These are phyloP conservation scores for Pelargonium exstipulatum DNA, from an alignment of 441 rosid species.

Conservation along the genomic window DNA sequence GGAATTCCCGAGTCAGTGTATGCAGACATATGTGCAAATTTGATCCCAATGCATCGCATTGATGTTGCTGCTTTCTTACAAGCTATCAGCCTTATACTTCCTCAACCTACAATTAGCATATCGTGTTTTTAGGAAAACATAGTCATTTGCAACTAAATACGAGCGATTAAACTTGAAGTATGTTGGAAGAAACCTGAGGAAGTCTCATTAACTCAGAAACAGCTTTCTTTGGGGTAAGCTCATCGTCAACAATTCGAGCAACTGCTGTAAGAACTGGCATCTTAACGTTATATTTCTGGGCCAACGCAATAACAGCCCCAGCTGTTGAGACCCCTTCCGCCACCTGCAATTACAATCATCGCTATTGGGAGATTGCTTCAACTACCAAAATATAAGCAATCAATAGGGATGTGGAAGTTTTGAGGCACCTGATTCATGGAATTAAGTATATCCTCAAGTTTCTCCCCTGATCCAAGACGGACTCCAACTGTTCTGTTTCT, in stretches of 20 bases:
- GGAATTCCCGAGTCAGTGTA: background rate
- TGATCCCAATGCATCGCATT: background rate
- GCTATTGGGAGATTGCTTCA: background rate
- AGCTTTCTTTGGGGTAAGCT: slow-evolving; percentile 73
- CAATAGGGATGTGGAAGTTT: slow-evolving; percentile 12
- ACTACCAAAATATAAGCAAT: slow-evolving; percentile 12
- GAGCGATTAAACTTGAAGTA: background rate
- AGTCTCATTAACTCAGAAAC: slow-evolving; percentile 82
- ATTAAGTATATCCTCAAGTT: slow-evolving; percentile 62
- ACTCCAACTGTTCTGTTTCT: slow-evolving; percentile 87
- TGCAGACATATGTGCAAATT: background rate
- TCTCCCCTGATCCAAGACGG: slow-evolving; percentile 88
- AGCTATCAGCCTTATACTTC: background rate
- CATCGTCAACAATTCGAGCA: slow-evolving; percentile 77
- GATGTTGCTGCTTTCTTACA: background rate
- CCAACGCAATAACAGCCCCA: slow-evolving; percentile 84
- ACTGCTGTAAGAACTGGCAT: slow-evolving; percentile 91
- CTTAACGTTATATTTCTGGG: slow-evolving; percentile 88
- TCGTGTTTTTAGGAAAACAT: background rate
- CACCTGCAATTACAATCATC: slow-evolving; percentile 34
- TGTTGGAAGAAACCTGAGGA: slow-evolving; percentile 57
- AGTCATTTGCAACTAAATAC: background rate
- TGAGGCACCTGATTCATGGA: slow-evolving; percentile 79
- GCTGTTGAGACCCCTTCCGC: slow-evolving; percentile 97
- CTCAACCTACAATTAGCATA: slow-evolving; percentile 4